Base-by-base conservation (phyloP, 345 rosid species). In the Linum usitatissimum region DNA sequence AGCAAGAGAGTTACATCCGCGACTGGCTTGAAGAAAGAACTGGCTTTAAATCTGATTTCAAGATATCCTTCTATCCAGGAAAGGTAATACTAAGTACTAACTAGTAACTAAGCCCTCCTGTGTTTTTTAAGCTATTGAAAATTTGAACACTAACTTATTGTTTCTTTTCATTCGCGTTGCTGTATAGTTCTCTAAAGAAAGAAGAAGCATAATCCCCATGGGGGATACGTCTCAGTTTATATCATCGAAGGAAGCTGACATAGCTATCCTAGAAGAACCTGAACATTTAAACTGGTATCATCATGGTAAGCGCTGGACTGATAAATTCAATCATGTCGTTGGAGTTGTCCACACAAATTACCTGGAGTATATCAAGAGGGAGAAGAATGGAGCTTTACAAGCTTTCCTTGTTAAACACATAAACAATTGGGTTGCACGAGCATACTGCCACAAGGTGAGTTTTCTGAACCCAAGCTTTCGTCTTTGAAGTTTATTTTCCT, bases 301-400 rank as follows among this genome's bases (percentile, higher is more conserved):
- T 70, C 99, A 93, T 60, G 97, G 99, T 49, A 90, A 75, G 75
- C 96, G 96, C 45, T 93, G 99, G 97, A 90, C 99, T 4, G 88
- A 84, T 70, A 93, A 90, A 70, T 93, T 90, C 80, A 90, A 90
- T 72, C 91, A 93, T 75, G 97, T 93, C 53, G 92, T 93, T 59
- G 99, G 99, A 64, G 68, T 93, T 70, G 96, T 93, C 53, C 99
- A 93, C 83, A 93, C 99, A 61, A 93, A 90, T 80, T 93, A 93
- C 81, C 81, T 93, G 73, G 99, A 93, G 66, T 93, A 93, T 78
- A 93, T 93, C 69, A 93, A 93, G 77, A 84, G 99, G 71, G 99
- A 93, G 81, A 90, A 81, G 70, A 81, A 93, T 66, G 99, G 97
- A 60, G 96, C 92, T 58, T 70, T 90, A 59, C 97, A 93, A 81